Conservation (phyloP, 805 yeast species). For the Barnettozyma sucrosica region DNA sequence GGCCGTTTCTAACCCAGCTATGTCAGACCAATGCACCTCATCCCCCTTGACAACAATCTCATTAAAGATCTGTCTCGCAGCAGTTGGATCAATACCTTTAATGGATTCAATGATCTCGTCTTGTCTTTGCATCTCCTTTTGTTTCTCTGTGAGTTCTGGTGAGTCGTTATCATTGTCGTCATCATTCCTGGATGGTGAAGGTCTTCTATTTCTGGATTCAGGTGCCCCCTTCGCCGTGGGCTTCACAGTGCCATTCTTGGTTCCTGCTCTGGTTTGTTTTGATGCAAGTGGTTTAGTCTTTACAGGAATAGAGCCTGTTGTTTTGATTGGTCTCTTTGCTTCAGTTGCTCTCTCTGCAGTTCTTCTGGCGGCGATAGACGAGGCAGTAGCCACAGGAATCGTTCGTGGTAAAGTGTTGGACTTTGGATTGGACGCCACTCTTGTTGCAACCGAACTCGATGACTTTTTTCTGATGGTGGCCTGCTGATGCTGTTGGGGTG, state of each 20-base stretch:
- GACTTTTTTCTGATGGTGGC: slow-evolving; percentile 2
- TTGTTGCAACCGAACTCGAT: slow-evolving; percentile 5
- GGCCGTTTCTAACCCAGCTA: slow-evolving; percentile 87
- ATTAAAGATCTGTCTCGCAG: slow-evolving; percentile 80
- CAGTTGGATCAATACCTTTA: slow-evolving; percentile 68
- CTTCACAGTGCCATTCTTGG: background rate
- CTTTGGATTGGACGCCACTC: slow-evolving; percentile 1
- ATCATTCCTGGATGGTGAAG: background rate
- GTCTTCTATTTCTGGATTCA: background rate
- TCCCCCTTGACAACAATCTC: slow-evolving; percentile 91
- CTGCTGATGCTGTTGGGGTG: background rate
- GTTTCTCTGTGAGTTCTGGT: slow-evolving; percentile 21
- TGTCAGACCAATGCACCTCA: slow-evolving; percentile 93
- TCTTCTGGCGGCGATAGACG: slow-evolving; percentile 4
- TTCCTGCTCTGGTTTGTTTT: background rate
- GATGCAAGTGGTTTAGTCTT: background rate
- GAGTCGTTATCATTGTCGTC: background rate
- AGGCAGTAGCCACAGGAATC: slow-evolving; percentile 6
- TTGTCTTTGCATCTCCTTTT: slow-evolving; percentile 26
- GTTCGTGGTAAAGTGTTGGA: slow-evolving; percentile 4
- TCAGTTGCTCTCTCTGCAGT: background rate
- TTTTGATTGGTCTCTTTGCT: slow-evolving; percentile 4
- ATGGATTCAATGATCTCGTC: slow-evolving; percentile 31
- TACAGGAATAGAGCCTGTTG: background rate
- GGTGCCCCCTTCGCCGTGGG: slow-evolving; percentile 5